These are phyloP conservation scores for Acephala macrosclerotiorum DNA, from an alignment of 2,329 filamentous ascomycete species.

Conservation along the genomic window DNA sequence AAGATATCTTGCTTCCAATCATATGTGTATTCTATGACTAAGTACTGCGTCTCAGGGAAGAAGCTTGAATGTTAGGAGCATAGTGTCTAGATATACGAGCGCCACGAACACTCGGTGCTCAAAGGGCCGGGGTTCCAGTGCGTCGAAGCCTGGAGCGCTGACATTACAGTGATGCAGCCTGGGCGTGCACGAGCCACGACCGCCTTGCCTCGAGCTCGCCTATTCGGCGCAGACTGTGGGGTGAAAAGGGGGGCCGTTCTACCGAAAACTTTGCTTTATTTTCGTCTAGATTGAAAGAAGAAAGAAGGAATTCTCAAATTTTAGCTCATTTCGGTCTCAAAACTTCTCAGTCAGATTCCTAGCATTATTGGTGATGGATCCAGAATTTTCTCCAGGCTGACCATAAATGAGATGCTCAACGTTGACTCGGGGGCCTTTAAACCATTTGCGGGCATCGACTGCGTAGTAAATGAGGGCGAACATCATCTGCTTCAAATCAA, in stretches of 20 bases:
- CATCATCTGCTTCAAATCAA: conserved; percentile 52
- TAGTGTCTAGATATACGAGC: no score
- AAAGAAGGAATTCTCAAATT: not conserved
- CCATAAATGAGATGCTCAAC: conserved; percentile 49
- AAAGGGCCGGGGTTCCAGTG: no score
- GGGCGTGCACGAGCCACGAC: no score
- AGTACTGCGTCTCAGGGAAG: no score
- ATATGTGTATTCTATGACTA: no score
- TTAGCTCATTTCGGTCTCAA: not conserved
- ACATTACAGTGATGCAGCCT: no score
- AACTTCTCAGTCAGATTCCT: not conserved
- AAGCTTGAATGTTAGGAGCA: no score
- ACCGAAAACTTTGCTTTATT: not conserved
- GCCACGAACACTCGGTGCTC: no score
- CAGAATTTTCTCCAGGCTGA: not conserved
- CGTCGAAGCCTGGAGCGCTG: no score
- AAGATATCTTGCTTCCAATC: no score
- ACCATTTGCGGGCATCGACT: conserved; percentile 70
- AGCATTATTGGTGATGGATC: not conserved
- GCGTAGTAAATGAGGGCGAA: conserved; percentile 67
- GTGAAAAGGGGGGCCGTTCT: not conserved
- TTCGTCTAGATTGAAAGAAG: not conserved
- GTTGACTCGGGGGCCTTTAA: conserved; percentile 74
- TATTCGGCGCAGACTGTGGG: no score
- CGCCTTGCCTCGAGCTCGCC: no score